Base-by-base conservation (phyloP, 164 flowering plant genomes). In the Echeveria elegans region DNA sequence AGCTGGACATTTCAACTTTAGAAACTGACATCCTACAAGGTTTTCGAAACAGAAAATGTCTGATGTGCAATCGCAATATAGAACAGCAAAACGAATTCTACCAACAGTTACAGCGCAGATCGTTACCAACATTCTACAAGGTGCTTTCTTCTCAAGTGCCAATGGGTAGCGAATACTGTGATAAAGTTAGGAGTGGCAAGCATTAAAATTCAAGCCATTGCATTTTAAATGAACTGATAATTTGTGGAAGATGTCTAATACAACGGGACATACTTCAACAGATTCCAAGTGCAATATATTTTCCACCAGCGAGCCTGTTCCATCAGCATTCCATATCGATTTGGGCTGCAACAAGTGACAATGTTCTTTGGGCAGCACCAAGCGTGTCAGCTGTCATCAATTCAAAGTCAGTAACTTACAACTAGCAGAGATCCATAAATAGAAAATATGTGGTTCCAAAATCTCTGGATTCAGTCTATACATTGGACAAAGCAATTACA, bases 251-350 rank as follows among this genome's bases (percentile, higher is more conserved):
- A 52, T 23, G 8, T 9, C 5, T 7, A 8, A 52, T 21, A 4
- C 10, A 12, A 52, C 9, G 7, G 5, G 64, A 69, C 85, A 71
- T 85, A 94, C 99, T 66, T 94, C 99, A 63, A 94, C 68, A 47
- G 93, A 89, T 36, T 94, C 99, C 80, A 91, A 73, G 45, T 79
- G 93, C 78, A 94, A 72, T 75, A 91, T 84, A 53, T 72, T 76
- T 76, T 94, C 99, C 75, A 91, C 82, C 64, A 76, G 72, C 66
- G 97, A 76, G 72, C 81, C 72, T 45, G 77, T 72, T 53, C 80
- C 81, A 72, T 94, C 90, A 9, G 92, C 82, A 69, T 71, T 83
- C 97, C 96, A 91, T 12, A 94, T 88, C 68, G 99, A 89, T 75
- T 82, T 87, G 65, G 97, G 75, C 70, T 81, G 78, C 63, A 94